A percentile compares a stretch with the other conserved stretches of the same genome.
Conservation (phyloP, 371 early-diverging fungal species). For the Mucor indicus region DNA sequence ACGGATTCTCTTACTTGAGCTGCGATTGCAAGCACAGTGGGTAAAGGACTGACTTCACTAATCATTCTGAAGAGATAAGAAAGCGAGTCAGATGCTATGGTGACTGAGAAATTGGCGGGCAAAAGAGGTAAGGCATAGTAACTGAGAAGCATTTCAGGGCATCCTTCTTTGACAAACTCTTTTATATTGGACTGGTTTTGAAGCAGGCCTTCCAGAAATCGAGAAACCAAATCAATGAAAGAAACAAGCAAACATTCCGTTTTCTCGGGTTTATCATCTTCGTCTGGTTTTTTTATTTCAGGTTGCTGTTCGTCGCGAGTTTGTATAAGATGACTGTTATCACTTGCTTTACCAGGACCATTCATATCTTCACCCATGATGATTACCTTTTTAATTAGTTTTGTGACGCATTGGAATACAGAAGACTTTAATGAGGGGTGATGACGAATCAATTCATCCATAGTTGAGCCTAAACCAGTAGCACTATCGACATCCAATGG, state of each 20-base stretch:
- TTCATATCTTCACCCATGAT: conserved; percentile 39
- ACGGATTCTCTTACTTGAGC: conserved; percentile 51
- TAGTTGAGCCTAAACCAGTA: conserved; percentile 73
- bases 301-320: conserved; percentile 4
- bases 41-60: conserved; percentile 61
- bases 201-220: conserved; percentile 86
- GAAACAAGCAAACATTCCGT: conserved; percentile 42
- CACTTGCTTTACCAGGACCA: conserved; percentile 39
- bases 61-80: conserved; percentile 72
- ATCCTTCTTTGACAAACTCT: conserved; percentile 73
- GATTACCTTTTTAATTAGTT: conserved; percentile 57
- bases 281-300: not conserved
- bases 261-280: conserved; percentile 44
- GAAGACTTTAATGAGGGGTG: conserved; percentile 78
- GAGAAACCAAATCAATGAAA: conserved; percentile 41
- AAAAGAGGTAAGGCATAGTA: conserved; percentile 66
- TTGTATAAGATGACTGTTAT: conserved; percentile 39
- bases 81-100: conserved; percentile 65
- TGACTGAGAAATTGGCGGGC: conserved; percentile 75
- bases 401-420: conserved; percentile 69
- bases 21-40: conserved; percentile 48
- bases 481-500: conserved; percentile 84
- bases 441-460: conserved; percentile 96
- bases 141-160: conserved; percentile 61
- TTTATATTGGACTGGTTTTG: conserved; percentile 71